These are phyloP conservation scores for Pugionium dolabratum DNA, from an alignment of 345 rosid species.

Conservation along the genomic window DNA sequence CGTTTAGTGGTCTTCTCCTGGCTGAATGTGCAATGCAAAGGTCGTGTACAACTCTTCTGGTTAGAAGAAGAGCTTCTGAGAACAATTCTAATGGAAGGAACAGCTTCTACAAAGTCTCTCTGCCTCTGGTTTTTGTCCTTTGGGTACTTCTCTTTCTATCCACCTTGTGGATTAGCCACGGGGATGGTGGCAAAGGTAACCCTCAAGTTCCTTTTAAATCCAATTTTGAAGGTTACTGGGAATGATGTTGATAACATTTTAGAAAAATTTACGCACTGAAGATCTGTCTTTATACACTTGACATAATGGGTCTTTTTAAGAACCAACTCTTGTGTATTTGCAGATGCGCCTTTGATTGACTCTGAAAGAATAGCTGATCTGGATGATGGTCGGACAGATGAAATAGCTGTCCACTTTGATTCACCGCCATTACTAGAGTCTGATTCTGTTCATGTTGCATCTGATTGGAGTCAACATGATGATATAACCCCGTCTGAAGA, in stretches of 20 bases:
- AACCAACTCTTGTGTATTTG: slow-evolving; percentile 28
- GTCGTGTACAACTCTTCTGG: slow-evolving; percentile 72
- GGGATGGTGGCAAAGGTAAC: slow-evolving; percentile 63
- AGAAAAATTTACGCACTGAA: background rate
- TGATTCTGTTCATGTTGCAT: slow-evolving; percentile 20
- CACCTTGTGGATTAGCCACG: slow-evolving; percentile 62
- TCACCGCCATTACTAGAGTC: slow-evolving; percentile 33
- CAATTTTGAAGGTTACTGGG: background rate
- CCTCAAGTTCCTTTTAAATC: background rate
- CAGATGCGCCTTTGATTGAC: slow-evolving; percentile 51
- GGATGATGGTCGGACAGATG: slow-evolving; percentile 15
- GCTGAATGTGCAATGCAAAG: slow-evolving; percentile 85
- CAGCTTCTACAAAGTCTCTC: slow-evolving; percentile 58
- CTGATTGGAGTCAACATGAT: slow-evolving; percentile 19
- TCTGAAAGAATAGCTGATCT: slow-evolving; percentile 32
- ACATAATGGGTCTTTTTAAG: background rate
- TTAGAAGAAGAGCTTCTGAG: slow-evolving; percentile 63
- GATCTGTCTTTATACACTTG: too few species aligned
- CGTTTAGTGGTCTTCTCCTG: background rate
- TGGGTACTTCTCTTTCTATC: slow-evolving; percentile 76
- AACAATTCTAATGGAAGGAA: slow-evolving; percentile 43
- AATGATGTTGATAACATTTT: background rate
- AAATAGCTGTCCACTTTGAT: slow-evolving; percentile 35
- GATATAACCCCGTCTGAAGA: slow-evolving; percentile 5
- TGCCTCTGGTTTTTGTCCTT: slow-evolving; percentile 64